These are phyloP conservation scores for Lindgomyces ingoldianus DNA, from an alignment of 495 filamentous ascomycete genomes.

Conservation along the genomic window DNA sequence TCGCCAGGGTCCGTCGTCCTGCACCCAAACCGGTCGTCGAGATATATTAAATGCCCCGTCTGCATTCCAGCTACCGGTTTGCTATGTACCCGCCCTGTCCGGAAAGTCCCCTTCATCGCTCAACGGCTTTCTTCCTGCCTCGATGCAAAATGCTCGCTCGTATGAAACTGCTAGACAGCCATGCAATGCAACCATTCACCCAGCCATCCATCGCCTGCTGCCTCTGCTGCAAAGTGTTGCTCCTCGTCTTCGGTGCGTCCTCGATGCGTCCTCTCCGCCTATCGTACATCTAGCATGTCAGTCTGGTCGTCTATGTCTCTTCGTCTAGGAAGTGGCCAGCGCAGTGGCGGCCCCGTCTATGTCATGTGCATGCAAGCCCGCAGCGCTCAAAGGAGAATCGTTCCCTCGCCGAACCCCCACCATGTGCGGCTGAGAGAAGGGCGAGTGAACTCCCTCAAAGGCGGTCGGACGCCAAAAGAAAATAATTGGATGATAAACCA, in stretches of 20 bases:
- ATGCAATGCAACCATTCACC: conserved; percentile 19
- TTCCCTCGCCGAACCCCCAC: conserved; percentile 9
- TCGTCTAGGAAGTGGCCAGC: background rate
- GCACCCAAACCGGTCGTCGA: background rate
- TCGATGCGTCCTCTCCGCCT: conserved; percentile 13
- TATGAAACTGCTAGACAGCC: background rate
- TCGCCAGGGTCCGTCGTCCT: background rate
- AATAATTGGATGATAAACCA: conserved; percentile 35
- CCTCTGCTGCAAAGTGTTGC: background rate
- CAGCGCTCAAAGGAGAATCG: background rate
- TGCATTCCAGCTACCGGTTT: conserved; percentile 18
- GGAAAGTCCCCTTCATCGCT: no score
- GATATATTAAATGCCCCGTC: conserved; percentile 28
- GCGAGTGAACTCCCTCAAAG: conserved; percentile 13
- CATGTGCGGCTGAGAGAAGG: conserved; percentile 29
- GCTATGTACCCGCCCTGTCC: conserved; percentile 24
- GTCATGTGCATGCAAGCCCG: conserved; percentile 22
- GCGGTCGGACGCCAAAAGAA: conserved; percentile 26
- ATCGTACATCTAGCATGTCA: conserved; percentile 21
- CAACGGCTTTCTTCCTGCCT: background rate
- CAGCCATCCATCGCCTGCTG: background rate
- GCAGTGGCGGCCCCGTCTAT: background rate
- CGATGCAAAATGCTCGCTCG: background rate
- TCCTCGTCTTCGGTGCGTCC: background rate
- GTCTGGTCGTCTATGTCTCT: background rate